Base-by-base conservation (phyloP, 148 eudicot species). In the Tetragonia tetragonoides region DNA sequence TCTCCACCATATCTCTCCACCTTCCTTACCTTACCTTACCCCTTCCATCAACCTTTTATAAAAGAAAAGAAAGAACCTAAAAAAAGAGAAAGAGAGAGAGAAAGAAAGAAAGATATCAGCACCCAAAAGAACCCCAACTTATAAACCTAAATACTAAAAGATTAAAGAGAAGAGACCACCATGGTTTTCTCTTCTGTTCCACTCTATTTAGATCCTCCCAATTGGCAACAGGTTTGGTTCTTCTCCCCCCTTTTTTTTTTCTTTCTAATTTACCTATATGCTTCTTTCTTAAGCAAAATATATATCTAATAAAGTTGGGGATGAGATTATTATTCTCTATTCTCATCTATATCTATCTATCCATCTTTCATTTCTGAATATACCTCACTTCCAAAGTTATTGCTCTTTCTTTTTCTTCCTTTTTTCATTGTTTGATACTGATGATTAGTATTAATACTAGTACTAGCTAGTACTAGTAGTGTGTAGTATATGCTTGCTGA, bases 171-270 rank as follows among this genome's bases (percentile, higher is more conserved):
- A 40, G 40, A n/a, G 75, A 74, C 75, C 51, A 82, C 74, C 77
- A 90, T 90, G 93, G 93, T 81, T 80, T 90, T 85, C 83, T 81
- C 90, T 72, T 88, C 93, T 46, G 75, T 85, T 90, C 88, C 89
- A 42, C 78, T 81, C 83, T 90, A 90, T 87, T 78, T 86, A 84
- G 93, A 88, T 86, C 88, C 88, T 81, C 88, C 89, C 84, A 90
- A 88, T 85, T 90, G 90, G 93, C 91, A 90, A 72, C 93, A 88
- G 88, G 90, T 83, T 75, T 66, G 72, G 8, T 79, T 77, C 47
- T 75, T 65, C 17, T 68, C 78, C 14, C 67, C 60, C 41, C 8
- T 66, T 12, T 56, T 41, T 54, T 70, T 60, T 41, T 71, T 75
- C 21, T 41, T 59, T 73, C 24, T 62, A 39, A 53, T 64, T 59